These are phyloP conservation scores for Hansenula sp. DNA, from an alignment of 1,139 yeast genomes.

Conservation along the genomic window DNA sequence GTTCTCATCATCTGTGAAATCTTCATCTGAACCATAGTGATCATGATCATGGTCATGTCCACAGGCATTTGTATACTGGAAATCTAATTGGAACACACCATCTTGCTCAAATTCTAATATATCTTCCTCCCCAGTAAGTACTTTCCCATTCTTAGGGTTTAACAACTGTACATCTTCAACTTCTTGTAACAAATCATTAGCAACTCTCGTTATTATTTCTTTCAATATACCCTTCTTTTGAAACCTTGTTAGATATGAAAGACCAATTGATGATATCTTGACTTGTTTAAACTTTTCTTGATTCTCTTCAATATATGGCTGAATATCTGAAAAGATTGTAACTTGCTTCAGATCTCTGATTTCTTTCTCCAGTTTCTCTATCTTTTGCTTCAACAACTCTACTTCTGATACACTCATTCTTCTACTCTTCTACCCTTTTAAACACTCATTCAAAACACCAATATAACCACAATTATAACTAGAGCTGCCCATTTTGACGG, in stretches of 20 bases:
- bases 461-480: too few relatives aligned
- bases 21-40: constrained; percentile 14
- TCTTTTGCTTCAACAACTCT: constrained; percentile 5
- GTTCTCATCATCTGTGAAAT: constrained; percentile 21
- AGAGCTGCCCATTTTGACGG: too few relatives aligned
- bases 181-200: constrained; percentile 15
- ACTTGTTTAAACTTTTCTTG: constrained; percentile 13
- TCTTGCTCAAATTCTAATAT: constrained; percentile 10
- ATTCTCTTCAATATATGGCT: constrained; percentile 17
- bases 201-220: constrained; percentile 14
- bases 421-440: too few relatives aligned
- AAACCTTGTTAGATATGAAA: constrained; percentile 13
- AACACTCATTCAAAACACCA: too few relatives aligned
- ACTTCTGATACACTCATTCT: not conserved
- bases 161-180: constrained; percentile 14
- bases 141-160: constrained; percentile 14
- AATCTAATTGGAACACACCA: constrained; percentile 14
- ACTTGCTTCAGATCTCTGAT: constrained; percentile 16
- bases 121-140: constrained; percentile 12
- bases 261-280: constrained; percentile 15
- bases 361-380: constrained; percentile 16
- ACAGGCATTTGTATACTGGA: constrained; percentile 12
- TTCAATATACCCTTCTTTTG: constrained; percentile 11
- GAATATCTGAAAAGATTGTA: constrained; percentile 21
- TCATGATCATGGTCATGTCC: constrained; percentile 10